Evolutionary conservation across 495 filamentous ascomycete species (phyloP), one percentile per base, ranked within the genome.

Genomic region (Chaetomidium leptoderma): DNA sequence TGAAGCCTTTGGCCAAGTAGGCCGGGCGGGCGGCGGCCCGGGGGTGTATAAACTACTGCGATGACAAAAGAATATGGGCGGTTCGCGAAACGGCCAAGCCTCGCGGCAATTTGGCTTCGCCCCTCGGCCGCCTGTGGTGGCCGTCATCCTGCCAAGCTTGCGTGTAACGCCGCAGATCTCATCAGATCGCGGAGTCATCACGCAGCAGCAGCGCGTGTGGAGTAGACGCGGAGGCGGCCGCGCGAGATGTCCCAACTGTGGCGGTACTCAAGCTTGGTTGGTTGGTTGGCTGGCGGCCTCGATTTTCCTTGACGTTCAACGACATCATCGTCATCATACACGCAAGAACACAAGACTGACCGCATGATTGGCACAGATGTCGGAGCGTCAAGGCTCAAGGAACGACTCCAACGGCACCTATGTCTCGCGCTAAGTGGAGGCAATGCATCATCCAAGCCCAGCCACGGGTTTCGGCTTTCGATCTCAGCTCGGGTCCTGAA

Each of bases 351-450:
- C n/a, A 10, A 2, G 23, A 11, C 6, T 43, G 36, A 46, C 42
- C 0, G 19, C 13, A 13, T 60, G 29, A 52, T 68, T 36, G 35
- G 30, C 58, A n/a, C n/a, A 78, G 76, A 72, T 77, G 65, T 24
- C 64, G n/a, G 73, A 69, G 19, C 75, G 75, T 11, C 67, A 72
- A 60, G 74, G 72, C 50, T 53, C 48, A 33, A 76, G 65, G 61
- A 79, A 79, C 60, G 72, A 77, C 32, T 55, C 72, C 27, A 68
- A 73, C 46, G 66, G 63, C 53, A 2, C 48, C 16, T 59, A 47
- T 27, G 2, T 53, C 26, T 8, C 21, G 13, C 29, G 23, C 42
- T 57, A 48, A 14, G 17, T 7, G 35, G 29, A n/a, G n/a, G n/a
- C n/a, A n/a, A n/a, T n/a, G 19, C 5, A 2, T 17, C n/a, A n/a